phyloP scores from a whole-genome alignment of 495 filamentous ascomycete species.

The Acidiella bohemica region DNA sequence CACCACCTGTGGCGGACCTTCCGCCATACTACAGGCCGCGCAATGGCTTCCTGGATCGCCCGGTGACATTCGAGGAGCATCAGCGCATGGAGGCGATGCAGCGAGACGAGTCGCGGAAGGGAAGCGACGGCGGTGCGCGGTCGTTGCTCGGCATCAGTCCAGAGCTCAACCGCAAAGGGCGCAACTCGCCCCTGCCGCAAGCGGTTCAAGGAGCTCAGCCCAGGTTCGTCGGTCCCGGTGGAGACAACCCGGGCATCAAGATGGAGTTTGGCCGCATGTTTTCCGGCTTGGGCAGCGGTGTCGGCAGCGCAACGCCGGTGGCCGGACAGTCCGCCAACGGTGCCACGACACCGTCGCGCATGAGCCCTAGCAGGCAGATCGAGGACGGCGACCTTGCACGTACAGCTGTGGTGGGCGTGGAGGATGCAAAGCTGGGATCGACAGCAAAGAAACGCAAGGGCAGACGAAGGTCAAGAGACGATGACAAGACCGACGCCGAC shows the following conservation, averaged over 20 bases:
- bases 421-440: slow-evolving; percentile 34
- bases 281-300: slow-evolving; percentile 76
- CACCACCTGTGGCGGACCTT: slow-evolving; percentile 5
- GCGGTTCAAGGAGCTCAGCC: slow-evolving; percentile 85
- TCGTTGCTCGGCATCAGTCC: slow-evolving; percentile 39
- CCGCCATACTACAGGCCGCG: slow-evolving; percentile 1
- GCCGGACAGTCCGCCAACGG: slow-evolving; percentile 36
- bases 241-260: slow-evolving; percentile 77
- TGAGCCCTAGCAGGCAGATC: slow-evolving; percentile 34
- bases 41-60: slow-evolving; percentile 6
- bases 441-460: slow-evolving; percentile 41
- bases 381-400: slow-evolving; percentile 16
- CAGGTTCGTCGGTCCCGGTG: slow-evolving; percentile 56
- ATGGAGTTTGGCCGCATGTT: slow-evolving; percentile 87
- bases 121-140: slow-evolving; percentile 16
- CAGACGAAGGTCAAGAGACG: slow-evolving; percentile 41
- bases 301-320: slow-evolving; percentile 48
- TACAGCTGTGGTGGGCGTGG: slow-evolving; percentile 24
- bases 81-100: slow-evolving; percentile 14
- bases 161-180: slow-evolving; percentile 48
- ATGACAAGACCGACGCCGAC: slow-evolving; percentile 45
- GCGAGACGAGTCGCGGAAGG: slow-evolving; percentile 21
- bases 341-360: slow-evolving; percentile 40
- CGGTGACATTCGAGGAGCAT: slow-evolving; percentile 18
- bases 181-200: slow-evolving; percentile 70